Evolutionary conservation across 495 filamentous ascomycete species (phyloP), one percentile per base, ranked within the genome.

Genomic region (Xylaria grammica): DNA sequence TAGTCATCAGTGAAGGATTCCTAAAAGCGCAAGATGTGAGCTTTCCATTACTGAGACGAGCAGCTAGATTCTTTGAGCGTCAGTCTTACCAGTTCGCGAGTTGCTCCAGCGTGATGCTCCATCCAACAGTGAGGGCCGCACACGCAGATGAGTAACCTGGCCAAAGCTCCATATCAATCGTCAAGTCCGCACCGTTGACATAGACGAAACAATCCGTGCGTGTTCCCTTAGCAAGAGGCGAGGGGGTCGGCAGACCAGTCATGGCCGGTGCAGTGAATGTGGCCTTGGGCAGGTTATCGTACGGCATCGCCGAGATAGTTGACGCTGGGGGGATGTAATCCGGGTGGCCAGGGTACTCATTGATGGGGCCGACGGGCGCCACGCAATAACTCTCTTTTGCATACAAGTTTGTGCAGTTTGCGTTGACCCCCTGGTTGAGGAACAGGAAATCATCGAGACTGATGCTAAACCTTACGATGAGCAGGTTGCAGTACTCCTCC

Each of bases 321-420:
- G 11, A 19, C n/a, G 56, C 55, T 22, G 63, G 59, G 63, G 10
- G 10, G 36, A 9, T 40, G 15, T 19, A 49, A 20, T 20, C 45
- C 0, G 45, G 45, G 17, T 9, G 20, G 6, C 19, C 22, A 9
- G 45, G 22, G 19, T 24, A 49, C 6, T 17, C 20, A 20, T 26
- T 27, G 22, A 44, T 75, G 40, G 69, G 60, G 0, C 75, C 75
- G 6, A 78, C 72, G 4, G 72, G 40, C 10, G 56, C 52, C 0
- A 76, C 61, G 55, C 74, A 77, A 36, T 77, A 75, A 13, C 49
- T 61, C 51, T 67, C 65, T 0, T 38, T 1, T 0, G 69, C 71
- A 13, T 50, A 72, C 1, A 77, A 60, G 30, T 77, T 76, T 0
- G 74, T 77, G 66, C 72, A 78, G 48, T 75, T 75, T 6, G 38